Conservation (phyloP, 2,329 filamentous ascomycete genomes). For the Exophiala dermatitidis region DNA sequence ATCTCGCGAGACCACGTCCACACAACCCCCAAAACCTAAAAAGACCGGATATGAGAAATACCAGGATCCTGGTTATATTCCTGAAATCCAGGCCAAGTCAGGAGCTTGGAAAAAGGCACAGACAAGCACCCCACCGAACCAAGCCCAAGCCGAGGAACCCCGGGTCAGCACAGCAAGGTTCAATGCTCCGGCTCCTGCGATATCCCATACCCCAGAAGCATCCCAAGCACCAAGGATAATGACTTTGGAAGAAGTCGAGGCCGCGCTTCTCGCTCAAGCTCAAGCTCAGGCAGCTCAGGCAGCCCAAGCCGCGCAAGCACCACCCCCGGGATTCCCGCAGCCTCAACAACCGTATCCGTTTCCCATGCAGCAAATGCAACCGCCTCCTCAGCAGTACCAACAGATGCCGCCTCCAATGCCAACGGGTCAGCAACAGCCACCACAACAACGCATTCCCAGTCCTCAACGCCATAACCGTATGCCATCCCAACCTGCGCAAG, state of each 20-base stretch:
- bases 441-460: constrained; percentile 32
- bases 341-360: constrained; percentile 21
- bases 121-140: constrained; percentile 13
- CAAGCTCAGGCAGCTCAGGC: constrained; percentile 11
- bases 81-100: constrained; percentile 85
- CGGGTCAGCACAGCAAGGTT: constrained; percentile 25
- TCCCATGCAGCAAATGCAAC: constrained; percentile 18
- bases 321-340: constrained; percentile 14
- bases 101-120: constrained; percentile 72
- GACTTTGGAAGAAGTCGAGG: constrained; percentile 95
- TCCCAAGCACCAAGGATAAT: constrained; percentile 53
- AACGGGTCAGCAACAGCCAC: constrained; percentile 26
- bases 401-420: constrained; percentile 4
- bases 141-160: constrained; percentile 28
- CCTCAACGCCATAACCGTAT: constrained; percentile 33
- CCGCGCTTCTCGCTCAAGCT: constrained; percentile 65
- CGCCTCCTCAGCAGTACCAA: constrained; percentile 30
- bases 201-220: constrained; percentile 23
- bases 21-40: constrained; percentile 51
- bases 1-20: constrained; percentile 32
- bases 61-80: constrained; percentile 71
- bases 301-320: constrained; percentile 7
- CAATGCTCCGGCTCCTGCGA: constrained; percentile 27
- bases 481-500: constrained; percentile 27
- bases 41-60: constrained; percentile 90